Evolutionary conservation across 1,139 yeast species (phyloP).

Genomic region (Sugiyamaella japonica): DNA sequence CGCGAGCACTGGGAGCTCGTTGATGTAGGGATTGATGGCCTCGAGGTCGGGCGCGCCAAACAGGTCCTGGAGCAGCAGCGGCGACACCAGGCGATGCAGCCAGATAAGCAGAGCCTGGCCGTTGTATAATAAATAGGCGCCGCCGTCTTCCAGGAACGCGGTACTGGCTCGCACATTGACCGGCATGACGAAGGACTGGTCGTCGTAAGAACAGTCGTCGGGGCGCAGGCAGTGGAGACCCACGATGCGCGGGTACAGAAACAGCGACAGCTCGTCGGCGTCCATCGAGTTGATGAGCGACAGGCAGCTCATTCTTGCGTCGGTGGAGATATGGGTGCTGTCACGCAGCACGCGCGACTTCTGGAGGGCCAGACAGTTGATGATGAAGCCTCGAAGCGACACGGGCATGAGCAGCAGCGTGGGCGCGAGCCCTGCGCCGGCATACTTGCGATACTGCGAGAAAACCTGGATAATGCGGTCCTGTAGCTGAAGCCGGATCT

Average conservation of each 20-base stretch:
- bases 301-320: slow-evolving; percentile 58
- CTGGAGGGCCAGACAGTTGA: slow-evolving; percentile 65
- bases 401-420: slow-evolving; percentile 81
- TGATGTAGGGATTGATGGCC: slow-evolving; percentile 48
- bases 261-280: slow-evolving; percentile 58
- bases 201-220: slow-evolving; percentile 46
- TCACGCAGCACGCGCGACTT: slow-evolving; percentile 66
- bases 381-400: slow-evolving; percentile 70
- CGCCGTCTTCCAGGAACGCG: slow-evolving; percentile 57
- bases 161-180: slow-evolving; percentile 51
- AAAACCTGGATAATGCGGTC: slow-evolving; percentile 69
- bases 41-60: slow-evolving; percentile 64
- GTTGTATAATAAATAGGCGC: slow-evolving; percentile 75
- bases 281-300: slow-evolving; percentile 57
- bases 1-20: slow-evolving; percentile 68
- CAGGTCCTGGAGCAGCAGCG: slow-evolving; percentile 66
- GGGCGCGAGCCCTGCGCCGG: slow-evolving; percentile 51
- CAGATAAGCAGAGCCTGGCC: slow-evolving; percentile 65
- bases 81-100: slow-evolving; percentile 71
- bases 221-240: slow-evolving; percentile 68
- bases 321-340: slow-evolving; percentile 39
- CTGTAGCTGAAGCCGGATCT: slow-evolving; percentile 63
- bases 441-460: slow-evolving; percentile 64
- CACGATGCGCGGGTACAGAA: slow-evolving; percentile 77
- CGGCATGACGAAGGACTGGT: slow-evolving; percentile 50